Evolutionary conservation across 768 basidiomycete genomes (phyloP).

Genomic region (Tricholoma bakamatsutake): DNA sequence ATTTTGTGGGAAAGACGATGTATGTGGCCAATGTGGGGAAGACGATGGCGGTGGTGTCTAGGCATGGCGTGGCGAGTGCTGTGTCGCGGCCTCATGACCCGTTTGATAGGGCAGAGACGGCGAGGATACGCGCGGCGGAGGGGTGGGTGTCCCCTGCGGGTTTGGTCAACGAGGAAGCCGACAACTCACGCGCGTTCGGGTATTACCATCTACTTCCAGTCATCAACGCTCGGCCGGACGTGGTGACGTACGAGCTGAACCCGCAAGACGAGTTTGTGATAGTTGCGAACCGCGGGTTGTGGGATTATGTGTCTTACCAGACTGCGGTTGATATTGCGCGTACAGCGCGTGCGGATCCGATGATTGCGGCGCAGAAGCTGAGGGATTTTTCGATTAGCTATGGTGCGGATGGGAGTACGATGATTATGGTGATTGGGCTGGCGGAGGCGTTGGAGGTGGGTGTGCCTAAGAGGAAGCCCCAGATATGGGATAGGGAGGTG

Average conservation of each 20-base stretch:
- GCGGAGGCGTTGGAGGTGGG: constrained; percentile 62
- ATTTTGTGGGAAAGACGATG: constrained; percentile 72
- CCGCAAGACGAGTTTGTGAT: constrained; percentile 95
- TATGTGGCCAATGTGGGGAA: constrained; percentile 90
- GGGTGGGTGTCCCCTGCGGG: constrained; percentile 93
- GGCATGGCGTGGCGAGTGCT: constrained; percentile 63
- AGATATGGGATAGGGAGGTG: constrained; percentile 53
- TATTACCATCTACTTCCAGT: constrained; percentile 87
- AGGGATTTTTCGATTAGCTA: constrained; percentile 97
- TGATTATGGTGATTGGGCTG: constrained; percentile 96
- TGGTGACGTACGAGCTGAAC: constrained; percentile 60
- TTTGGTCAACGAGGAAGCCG: constrained; percentile 85
- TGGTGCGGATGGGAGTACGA: constrained; percentile 86
- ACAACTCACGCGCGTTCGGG: constrained; percentile 91
- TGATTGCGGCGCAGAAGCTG: constrained; percentile 92
- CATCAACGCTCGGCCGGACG: constrained; percentile 84
- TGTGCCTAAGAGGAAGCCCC: constrained; percentile 38
- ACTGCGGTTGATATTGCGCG: constrained; percentile 95
- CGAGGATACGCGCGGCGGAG: constrained; percentile 84
- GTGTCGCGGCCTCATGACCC: constrained; percentile 86
- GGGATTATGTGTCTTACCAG: constrained; percentile 92
- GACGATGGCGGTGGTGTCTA: constrained; percentile 80
- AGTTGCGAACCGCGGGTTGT: constrained; percentile 86
- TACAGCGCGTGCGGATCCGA: constrained; percentile 51
- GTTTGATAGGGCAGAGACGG: constrained; percentile 78